A percentile compares a stretch with the other conserved stretches of the same genome.
phyloP scores from a whole-genome alignment of 169 alveolate species.

The Cryptosporidium canis region DNA sequence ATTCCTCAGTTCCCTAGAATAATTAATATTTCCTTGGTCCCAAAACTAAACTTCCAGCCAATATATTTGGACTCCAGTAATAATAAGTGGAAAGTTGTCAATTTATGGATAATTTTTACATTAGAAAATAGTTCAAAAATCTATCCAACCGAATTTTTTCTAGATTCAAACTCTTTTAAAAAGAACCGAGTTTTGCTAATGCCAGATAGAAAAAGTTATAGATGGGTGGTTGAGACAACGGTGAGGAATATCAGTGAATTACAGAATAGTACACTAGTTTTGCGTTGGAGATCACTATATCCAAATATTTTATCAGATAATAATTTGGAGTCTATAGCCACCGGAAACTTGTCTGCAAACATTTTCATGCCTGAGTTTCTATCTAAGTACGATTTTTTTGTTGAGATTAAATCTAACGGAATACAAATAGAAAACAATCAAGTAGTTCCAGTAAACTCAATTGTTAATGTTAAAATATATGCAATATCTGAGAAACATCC shows the following conservation, averaged over 20 bases:
- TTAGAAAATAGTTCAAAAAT: slow-evolving; percentile 42
- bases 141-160: slow-evolving; percentile 6
- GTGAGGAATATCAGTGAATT: not conserved
- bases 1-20: slow-evolving; percentile 18
- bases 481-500: not conserved
- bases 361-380: not conserved
- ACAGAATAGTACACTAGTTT: not conserved
- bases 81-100: slow-evolving; percentile 27
- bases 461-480: not conserved
- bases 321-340: not conserved
- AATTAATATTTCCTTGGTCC: not conserved
- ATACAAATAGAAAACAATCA: not conserved
- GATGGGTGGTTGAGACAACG: slow-evolving; percentile 59
- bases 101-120: slow-evolving; percentile 19
- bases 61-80: not conserved
- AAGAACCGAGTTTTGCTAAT: not conserved
- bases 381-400: slow-evolving; percentile 10
- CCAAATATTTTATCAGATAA: slow-evolving; percentile 11
- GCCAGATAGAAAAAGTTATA: slow-evolving; percentile 16
- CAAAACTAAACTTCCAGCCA: slow-evolving; percentile 14
- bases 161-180: not conserved
- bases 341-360: slow-evolving; percentile 1
- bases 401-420: slow-evolving; percentile 36
- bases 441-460: slow-evolving; percentile 4
- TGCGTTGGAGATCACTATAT: slow-evolving; percentile 13